Evolutionary conservation across 208 protist species (phyloP), one percentile per base, ranked within the genome.

Genomic region (Herpetomonas samuelpessoai): DNA sequence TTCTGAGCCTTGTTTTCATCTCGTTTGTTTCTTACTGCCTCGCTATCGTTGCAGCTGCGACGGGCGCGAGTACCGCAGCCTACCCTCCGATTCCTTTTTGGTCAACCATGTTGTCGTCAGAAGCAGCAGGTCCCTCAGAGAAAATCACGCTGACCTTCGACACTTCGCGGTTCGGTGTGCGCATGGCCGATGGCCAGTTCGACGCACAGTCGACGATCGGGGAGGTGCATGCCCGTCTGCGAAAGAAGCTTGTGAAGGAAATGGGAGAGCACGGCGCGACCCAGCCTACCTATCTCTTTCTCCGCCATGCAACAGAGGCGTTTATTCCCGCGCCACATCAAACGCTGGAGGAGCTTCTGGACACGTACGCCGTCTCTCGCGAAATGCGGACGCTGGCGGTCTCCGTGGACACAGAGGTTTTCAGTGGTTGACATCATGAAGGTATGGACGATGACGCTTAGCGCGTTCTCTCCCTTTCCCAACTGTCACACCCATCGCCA

Each of bases 261-360:
- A 41, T 27, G 19, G 30, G 29, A 12, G 47, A 56, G 26, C 47
- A 67, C 35, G 35, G 35, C 6, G 35, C 62, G 30, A 49, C 66
- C 25, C 47, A 44, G 22, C 58, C 74, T 6, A 74, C 79, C 14
- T 81, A 86, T 62, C 30, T 91, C 25, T 84, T 88, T 29, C 39
- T 91, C n/a, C 70, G 75, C 35, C 79, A 86, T 54, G 80, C 74
- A 18, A 79, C 80, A 16, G 76, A 87, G 27, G 77, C 72, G 14
- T 91, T 91, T 38, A 83, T 91, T 46, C 84, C 84, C 10, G 73
- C 80, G 26, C 79, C 84, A 12, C 74, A 91, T 45, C 75, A 84
- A 30, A 91, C 80, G 21, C 48, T 91, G 44, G 75, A 67, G 39
- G 64, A 73, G 6, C 70, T 91, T 21, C 47, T 82, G 3, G 74